Base-by-base conservation (phyloP, 2,329 filamentous ascomycete genomes). In the Escovopsis weberi region DNA sequence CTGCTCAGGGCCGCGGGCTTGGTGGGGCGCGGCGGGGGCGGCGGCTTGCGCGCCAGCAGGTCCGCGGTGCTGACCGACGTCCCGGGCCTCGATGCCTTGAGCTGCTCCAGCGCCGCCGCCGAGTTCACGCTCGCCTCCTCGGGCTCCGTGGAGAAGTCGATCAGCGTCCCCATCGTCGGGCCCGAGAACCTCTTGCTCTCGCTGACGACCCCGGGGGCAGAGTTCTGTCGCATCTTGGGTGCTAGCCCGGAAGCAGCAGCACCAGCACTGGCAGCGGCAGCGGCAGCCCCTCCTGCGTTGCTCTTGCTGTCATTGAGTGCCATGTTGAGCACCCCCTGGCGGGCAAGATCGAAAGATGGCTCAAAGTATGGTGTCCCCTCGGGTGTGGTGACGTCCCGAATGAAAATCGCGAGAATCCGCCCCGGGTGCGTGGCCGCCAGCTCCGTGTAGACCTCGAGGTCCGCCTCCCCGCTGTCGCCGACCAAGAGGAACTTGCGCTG, bases 391-490 rank as follows among this genome's bases (percentile, higher is more conserved):
- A 98, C 85, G 60, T 98, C 91, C 43, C 93, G 76, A 49, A 98
- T 96, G 60, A 96, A 96, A 6, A 98, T 77, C 0, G 80, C 91
- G 28, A 87, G 66, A 2, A 98, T 79, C 26, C 85, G 76, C 0
- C 84, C 83, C 0, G 88, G 89, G 52, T 96, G 81, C 2, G 84
- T 78, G 32, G 89, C 56, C 0, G 82, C 88, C n/a, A 94, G 74
- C 48, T 98, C 91, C 0, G 88, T 95, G 55, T 98, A 98, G 0
- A 96, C 87, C 59, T 98, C 93, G 3, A 98, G 68, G 61, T 98
- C 93, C 7, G 89, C 91, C 62, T 98, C 91, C 33, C 93, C 91
- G 52, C 88, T 95, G 58, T 98, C 91, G 8, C 91, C 91, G 9
- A 96, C 83, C 2, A 98, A 71, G 3, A 98, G 75, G 55, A 98